Evolutionary conservation across 225 moss, liverwort and hornwort genomes (phyloP).

Genomic region (Pseudisothecium myosuroides): DNA sequence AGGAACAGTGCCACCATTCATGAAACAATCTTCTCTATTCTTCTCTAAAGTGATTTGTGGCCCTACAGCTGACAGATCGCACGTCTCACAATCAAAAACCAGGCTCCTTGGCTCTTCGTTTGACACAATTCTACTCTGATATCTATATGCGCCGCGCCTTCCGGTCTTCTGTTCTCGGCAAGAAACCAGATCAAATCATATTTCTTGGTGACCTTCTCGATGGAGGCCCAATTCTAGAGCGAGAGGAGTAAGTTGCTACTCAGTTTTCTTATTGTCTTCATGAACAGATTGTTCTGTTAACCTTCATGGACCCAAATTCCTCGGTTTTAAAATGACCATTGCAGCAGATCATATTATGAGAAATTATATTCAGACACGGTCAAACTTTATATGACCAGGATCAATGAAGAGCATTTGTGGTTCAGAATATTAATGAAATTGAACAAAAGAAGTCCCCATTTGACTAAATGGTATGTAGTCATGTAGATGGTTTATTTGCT

Average conservation of each 20-base stretch:
- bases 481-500: neutral
- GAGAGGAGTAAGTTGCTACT: conserved; percentile 31
- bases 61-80: conserved; percentile 50
- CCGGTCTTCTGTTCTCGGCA: conserved; percentile 54
- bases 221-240: conserved; percentile 41
- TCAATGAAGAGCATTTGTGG: neutral
- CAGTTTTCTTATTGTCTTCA: neutral
- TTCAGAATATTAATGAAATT: neutral
- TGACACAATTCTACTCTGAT: conserved; percentile 74
- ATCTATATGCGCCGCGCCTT: conserved; percentile 86
- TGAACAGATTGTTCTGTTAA: neutral
- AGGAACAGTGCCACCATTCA: neutral
- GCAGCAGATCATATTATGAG: neutral
- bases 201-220: conserved; percentile 69
- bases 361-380: neutral
- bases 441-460: neutral
- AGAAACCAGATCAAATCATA: conserved; percentile 51
- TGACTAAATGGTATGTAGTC: neutral
- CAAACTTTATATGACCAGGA: neutral
- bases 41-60: neutral
- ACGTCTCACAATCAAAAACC: conserved; percentile 40
- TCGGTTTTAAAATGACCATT: neutral
- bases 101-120: conserved; percentile 38
- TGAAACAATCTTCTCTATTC: neutral
- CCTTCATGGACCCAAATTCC: neutral